Base-by-base conservation (phyloP, 176 grass and related monocot genomes). In the Carex pumila region DNA sequence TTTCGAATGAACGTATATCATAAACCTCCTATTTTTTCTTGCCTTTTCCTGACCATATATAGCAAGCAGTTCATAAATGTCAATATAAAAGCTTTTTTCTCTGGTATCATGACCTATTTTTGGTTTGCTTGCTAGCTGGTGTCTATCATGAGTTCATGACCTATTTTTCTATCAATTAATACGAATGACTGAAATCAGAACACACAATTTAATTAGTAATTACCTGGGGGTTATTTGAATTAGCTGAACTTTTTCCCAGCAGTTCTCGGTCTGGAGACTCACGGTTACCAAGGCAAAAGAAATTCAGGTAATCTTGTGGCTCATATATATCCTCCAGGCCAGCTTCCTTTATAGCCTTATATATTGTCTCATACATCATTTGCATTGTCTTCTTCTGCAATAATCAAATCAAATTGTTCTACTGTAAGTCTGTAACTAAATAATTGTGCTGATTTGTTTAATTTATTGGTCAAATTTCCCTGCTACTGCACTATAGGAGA, bases 261-360 rank as follows among this genome's bases (percentile, higher is more conserved):
- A 4, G 13, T 13, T 11, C 50, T 1, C 31, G 6, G 31, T 32
- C 1, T 15, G 29, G 22, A 2, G 10, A 5, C 45, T 91, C 83
- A 2, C 90, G 45, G 10, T 91, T 91, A 11, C 90, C 90, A 15
- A 91, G 36, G 12, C 86, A 88, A 80, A 91, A 91, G 72, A 91
- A 91, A 52, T 80, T 88, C 62, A 91, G 71, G 72, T 84, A 91
- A 56, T 91, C 87, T 55, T 61, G 21, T 1, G 90, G 86, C 31
- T 88, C 65, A 4, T 25, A 80, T 45, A 56, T 65, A 12, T 85
- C 88, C 10, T 32, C 53, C 0, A 84, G 12, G 2, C 84, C 84
- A 12, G n/a, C 71, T 1, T 71, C 84, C 14, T 66, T 85, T 62
- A 91, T 69, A 7, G 87, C 87, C 22, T 22, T 57, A 32, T 80